Percentiles rank a stretch among this genome's conserved stretches.
Evolutionary conservation across 2,329 filamentous ascomycete genomes (phyloP).

Genomic region (Fusarium decemcellulare): DNA sequence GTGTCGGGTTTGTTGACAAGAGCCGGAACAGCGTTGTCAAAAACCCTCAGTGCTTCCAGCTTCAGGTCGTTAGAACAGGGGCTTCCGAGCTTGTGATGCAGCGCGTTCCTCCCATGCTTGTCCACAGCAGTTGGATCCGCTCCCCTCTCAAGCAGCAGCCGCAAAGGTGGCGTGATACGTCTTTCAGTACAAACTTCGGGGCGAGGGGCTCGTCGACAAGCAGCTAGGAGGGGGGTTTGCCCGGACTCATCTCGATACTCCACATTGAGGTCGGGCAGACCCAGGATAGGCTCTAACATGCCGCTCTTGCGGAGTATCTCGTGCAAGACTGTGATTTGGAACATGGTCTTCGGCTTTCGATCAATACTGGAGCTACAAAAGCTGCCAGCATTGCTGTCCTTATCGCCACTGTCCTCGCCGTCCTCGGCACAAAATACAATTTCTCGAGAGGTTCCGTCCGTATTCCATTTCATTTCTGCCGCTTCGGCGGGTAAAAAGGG

Average conservation of each 20-base stretch:
- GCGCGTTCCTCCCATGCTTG: conserved; percentile 25
- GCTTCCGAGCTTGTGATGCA: conserved; percentile 24
- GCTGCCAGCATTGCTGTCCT: too few species aligned
- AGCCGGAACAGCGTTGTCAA: conserved; percentile 2
- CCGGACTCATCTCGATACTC: conserved; percentile 24
- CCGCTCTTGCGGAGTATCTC: conserved; percentile 12
- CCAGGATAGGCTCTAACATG: conserved; percentile 23
- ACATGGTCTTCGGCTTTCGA: not conserved
- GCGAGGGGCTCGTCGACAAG: conserved; percentile 1
- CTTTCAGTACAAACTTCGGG: rapidly evolving
- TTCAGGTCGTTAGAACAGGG: not conserved
- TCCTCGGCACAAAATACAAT: not conserved
- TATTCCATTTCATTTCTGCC: conserved; percentile 7
- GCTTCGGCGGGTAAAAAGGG: not conserved
- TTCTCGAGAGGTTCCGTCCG: not conserved
- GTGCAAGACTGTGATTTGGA: conserved; percentile 22
- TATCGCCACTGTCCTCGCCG: not conserved
- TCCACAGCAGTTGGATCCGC: conserved; percentile 27
- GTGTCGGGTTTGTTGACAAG: conserved; percentile 32
- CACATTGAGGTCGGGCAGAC: conserved; percentile 21
- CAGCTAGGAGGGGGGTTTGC: conserved; percentile 27
- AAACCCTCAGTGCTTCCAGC: conserved; percentile 3
- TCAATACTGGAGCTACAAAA: not conserved
- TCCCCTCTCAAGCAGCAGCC: conserved; percentile 24
- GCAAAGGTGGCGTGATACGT: not conserved